Conservation (phyloP, 345 rosid genomes). For the Heritiera fomes region DNA sequence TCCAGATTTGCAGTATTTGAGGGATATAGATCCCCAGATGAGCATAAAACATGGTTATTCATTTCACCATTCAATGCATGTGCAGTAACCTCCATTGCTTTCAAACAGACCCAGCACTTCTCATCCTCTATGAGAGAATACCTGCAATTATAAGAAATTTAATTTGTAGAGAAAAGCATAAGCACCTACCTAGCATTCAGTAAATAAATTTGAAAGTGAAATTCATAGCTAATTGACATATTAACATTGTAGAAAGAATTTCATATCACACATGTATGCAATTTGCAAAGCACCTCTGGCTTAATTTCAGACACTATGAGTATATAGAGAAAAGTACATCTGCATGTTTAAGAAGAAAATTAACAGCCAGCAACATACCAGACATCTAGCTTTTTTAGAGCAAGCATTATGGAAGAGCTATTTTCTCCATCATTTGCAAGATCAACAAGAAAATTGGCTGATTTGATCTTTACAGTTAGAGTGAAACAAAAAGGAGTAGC, state of each 20-base stretch:
- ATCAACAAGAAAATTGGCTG: slow-evolving; percentile 51
- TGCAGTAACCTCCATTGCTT: slow-evolving; percentile 51
- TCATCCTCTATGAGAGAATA: slow-evolving; percentile 48
- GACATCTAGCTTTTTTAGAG: slow-evolving; percentile 46
- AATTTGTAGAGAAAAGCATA: neutral
- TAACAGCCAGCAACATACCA: slow-evolving; percentile 44
- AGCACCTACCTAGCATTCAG: neutral
- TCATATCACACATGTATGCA: neutral
- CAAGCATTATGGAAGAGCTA: slow-evolving; percentile 49
- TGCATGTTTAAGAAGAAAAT: slow-evolving; percentile 14
- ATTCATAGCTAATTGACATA: neutral
- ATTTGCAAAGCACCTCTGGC: neutral
- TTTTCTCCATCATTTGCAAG: slow-evolving; percentile 70
- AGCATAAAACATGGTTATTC: slow-evolving; percentile 50
- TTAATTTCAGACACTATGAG: neutral
- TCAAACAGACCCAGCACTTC: slow-evolving; percentile 48
- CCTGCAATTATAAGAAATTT: slow-evolving; percentile 41
- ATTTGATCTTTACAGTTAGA: slow-evolving; percentile 49
- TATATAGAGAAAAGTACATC: neutral
- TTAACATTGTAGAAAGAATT: neutral
- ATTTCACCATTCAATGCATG: slow-evolving; percentile 39
- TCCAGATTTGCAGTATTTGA: slow-evolving; percentile 36
- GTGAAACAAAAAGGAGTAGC: slow-evolving; percentile 48
- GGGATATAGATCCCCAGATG: slow-evolving; percentile 45
- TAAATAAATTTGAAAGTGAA: neutral